Conservation (phyloP, 2,329 filamentous ascomycete genomes). For the Cadophora malorum region DNA sequence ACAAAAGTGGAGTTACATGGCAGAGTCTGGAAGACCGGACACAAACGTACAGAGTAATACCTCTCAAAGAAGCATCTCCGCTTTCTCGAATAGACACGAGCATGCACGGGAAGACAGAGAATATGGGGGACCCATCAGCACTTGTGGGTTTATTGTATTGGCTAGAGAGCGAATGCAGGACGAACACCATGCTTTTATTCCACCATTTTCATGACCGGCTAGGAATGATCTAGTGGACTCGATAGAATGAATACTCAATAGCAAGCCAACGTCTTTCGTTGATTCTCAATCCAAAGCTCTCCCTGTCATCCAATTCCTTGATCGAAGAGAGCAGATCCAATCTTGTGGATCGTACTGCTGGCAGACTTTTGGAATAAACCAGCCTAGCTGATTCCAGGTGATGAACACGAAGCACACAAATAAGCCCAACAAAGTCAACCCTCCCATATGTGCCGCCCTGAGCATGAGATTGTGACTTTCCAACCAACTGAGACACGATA, state of each 20-base stretch:
- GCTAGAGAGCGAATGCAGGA: no score
- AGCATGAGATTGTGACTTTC: neutral
- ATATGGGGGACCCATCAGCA: no score
- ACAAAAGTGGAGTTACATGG: neutral
- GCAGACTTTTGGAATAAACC: neutral
- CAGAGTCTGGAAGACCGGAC: neutral
- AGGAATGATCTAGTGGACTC: neutral
- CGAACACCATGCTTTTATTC: neutral
- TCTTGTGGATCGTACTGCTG: neutral
- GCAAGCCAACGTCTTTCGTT: neutral
- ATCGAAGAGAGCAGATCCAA: neutral
- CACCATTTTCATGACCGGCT: neutral
- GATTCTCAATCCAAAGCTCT: neutral
- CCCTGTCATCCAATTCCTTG: neutral
- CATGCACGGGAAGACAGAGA: neutral
- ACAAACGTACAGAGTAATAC: neutral
- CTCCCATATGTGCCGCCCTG: neutral
- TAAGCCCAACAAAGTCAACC: neutral
- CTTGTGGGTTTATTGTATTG: neutral
- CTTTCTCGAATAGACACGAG: no score
- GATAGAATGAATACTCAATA: neutral
- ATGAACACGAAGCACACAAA: neutral
- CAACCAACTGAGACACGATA: no score
- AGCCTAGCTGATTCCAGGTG: neutral
- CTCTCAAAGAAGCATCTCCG: neutral